Percentiles rank a stretch among this genome's conserved stretches.
phyloP scores from a whole-genome alignment of 352 stramenopile species.

The Thalassiosira livingstoniorum region DNA sequence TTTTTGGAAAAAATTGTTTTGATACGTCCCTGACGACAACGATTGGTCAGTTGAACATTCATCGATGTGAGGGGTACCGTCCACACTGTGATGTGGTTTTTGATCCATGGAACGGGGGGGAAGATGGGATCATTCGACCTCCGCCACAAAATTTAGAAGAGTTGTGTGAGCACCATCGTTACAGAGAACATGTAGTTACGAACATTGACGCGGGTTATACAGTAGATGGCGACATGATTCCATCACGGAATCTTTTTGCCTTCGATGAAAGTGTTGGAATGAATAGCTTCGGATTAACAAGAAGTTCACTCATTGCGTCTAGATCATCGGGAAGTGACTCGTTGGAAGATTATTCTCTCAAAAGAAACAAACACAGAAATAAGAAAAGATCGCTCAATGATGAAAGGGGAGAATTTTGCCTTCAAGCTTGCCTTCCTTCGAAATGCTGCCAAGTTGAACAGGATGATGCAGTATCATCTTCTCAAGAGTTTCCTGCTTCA shows the following conservation, averaged over 20 bases:
- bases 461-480: background rate
- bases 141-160: constrained; percentile 2
- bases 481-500: background rate
- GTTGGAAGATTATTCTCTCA: background rate
- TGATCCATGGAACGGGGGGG: background rate
- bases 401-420: background rate
- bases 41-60: too few species aligned
- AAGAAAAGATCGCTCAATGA: background rate
- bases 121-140: background rate
- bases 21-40: too few species aligned
- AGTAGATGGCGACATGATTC: background rate
- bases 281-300: background rate
- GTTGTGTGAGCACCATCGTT: background rate
- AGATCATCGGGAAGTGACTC: background rate
- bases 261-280: background rate
- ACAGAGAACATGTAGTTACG: background rate
- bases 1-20: too few species aligned
- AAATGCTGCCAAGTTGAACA: background rate
- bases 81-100: constrained; percentile 10
- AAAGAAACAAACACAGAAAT: background rate
- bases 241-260: background rate
- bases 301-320: background rate
- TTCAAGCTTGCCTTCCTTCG: background rate
- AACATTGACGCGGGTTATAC: background rate
- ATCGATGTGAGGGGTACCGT: background rate